Evolutionary conservation across 164 flowering plant genomes (phyloP).

Genomic region (Magnolia kwangsiensis): DNA sequence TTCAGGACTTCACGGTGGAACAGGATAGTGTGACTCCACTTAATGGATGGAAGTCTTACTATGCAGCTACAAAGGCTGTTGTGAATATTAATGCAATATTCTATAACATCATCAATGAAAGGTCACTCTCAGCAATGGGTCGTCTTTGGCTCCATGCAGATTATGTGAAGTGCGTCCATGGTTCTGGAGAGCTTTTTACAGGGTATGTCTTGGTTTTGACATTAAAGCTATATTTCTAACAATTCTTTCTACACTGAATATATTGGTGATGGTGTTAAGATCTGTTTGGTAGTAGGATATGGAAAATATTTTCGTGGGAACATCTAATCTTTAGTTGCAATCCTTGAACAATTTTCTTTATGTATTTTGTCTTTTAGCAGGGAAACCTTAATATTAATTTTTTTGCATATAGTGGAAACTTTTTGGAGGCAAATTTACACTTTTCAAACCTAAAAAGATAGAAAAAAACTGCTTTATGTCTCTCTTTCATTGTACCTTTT

Average conservation of each 20-base stretch:
- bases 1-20: constrained; percentile 88
- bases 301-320: background rate
- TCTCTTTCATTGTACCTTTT: too few relatives aligned
- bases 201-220: constrained; percentile 50
- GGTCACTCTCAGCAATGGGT: constrained; percentile 70
- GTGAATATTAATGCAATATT: constrained; percentile 73
- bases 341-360: background rate
- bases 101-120: constrained; percentile 71
- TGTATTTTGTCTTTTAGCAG: too few relatives aligned
- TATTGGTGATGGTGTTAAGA: too few relatives aligned
- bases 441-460: background rate
- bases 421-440: background rate
- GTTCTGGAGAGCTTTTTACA: constrained; percentile 72
- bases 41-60: constrained; percentile 98
- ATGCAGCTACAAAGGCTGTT: constrained; percentile 93
- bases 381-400: background rate
- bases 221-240: background rate
- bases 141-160: constrained; percentile 90
- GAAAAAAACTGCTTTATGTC: too few relatives aligned
- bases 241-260: background rate
- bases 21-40: constrained; percentile 71
- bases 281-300: too few relatives aligned
- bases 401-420: background rate
- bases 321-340: background rate
- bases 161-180: constrained; percentile 90